Evolutionary conservation across 1,284 basidiomycete genomes (phyloP), one percentile per base, ranked within the genome.

Genomic region (Microbotryum saponariae): DNA sequence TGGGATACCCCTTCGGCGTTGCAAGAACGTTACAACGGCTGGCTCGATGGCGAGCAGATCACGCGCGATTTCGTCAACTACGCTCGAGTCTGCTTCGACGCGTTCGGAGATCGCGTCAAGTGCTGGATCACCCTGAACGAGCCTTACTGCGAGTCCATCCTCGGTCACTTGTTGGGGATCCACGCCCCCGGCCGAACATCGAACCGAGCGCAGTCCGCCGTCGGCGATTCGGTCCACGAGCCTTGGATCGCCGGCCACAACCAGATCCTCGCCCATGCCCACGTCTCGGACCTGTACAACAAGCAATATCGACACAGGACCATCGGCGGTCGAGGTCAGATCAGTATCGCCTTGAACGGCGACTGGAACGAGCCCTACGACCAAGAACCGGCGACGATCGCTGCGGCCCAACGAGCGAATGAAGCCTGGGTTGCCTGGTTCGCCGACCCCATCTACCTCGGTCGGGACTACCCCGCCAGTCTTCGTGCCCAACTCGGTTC

Each of bases 321-420:
- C 68, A 77, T 79, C 37, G 37, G 37, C 3, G 37, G 37, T 18
- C 37, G 37, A 21, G 86, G 85, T 14, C 71, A 77, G 52, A 86
- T 89, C 63, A 86, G 86, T 3, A 85, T 89, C 73, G 88, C 86
- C 2, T 76, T 88, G 55, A 87, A 88, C 69, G 83, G 83, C 18
- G 81, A 84, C 65, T 87, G 83, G 82, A 80, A 81, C 54, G 80
- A 85, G 67, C 86, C 87, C 10, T 87, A 81, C 65, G 84, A 37
- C 18, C 31, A 20, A 6, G 47, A 25, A 33, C 25, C 60, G 86
- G 85, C 84, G 68, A 72, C 85, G 64, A 80, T 78, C 65, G 84
- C 85, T 8, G 82, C 83, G 78, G 80, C 61, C n/a, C 61, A 63
- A 47, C 23, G 58, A n/a, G 47, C 52, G 23, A 49, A 54, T 7